Evolutionary conservation across 2,329 filamentous ascomycete species (phyloP), one percentile per base, ranked within the genome.

Genomic region (Stemphylium vesicarium): DNA sequence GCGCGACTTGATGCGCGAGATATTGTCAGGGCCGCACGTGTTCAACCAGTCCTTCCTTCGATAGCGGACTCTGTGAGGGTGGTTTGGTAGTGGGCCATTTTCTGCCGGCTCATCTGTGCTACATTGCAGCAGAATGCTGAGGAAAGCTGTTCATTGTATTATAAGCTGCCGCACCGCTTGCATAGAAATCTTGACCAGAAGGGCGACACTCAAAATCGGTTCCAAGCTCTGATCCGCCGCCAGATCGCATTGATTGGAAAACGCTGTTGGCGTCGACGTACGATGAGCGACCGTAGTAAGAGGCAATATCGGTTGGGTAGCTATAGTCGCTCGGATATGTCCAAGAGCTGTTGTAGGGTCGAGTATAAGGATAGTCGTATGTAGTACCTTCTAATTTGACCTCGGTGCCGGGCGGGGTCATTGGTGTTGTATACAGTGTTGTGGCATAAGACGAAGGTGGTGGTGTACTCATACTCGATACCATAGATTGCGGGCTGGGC

Each of bases 91-190:
- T 15, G 13, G 11, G n/a, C 22, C 12, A 22, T 15, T 18, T 16
- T 4, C 26, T 13, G 10, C 22, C 35, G 5, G 22, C 11, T 6
- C 20, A 24, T 15, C 4, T 15, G 11, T 18, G 24, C 64, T 64
- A 68, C 55, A 65, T 62, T 2, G 57, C 16, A 18, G 53, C 50
- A 29, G 59, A 39, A 18, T 60, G 62, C 36, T 64, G 66, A 1
- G 72, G 66, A 59, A 81, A 81, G 43, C 73, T 73, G 55, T 81
- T 78, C 74, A 81, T 78, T 11, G 79, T 71, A 47, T 75, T 71
- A 58, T 79, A 80, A 1, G 79, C 73, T 11, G 74, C 53, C 2
- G 73, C 60, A 59, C 80, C 80, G 45, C 77, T 70, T n/a, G 80
- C 76, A 18, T 77, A 70, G 49, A 77, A 81, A 35, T 80, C 74